Evolutionary conservation across 805 yeast genomes (phyloP).

Genomic region (Maudiozyma bulderi): DNA sequence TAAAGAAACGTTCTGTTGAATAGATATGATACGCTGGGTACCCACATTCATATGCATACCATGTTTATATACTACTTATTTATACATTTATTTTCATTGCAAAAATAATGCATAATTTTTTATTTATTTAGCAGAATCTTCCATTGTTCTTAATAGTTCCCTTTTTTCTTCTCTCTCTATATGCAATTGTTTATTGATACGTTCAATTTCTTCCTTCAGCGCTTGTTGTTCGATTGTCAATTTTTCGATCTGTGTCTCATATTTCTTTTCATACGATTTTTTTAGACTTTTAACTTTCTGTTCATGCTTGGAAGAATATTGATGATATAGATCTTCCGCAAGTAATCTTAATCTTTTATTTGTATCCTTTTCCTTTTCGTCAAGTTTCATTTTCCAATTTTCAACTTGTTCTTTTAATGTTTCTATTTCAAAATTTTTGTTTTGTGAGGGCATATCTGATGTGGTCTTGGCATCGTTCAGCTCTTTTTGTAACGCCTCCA

Average conservation of each 20-base stretch:
- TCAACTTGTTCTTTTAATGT: slow-evolving; percentile 19
- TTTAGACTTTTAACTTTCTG: slow-evolving; percentile 55
- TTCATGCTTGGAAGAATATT: slow-evolving; percentile 70
- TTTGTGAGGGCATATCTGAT: slow-evolving; percentile 1
- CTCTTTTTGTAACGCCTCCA: not conserved
- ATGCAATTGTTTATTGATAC: slow-evolving; percentile 38
- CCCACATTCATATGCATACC: not conserved
- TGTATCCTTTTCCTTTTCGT: slow-evolving; percentile 37
- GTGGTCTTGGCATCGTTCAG: slow-evolving; percentile 4
- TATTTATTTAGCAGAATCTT: slow-evolving; percentile 10
- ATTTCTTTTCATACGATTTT: slow-evolving; percentile 47
- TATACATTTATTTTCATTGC: not conserved
- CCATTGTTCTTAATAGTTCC: slow-evolving; percentile 45
- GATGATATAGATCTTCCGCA: slow-evolving; percentile 61
- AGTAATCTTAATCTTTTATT: slow-evolving; percentile 49
- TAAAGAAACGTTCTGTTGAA: slow-evolving; percentile 42
- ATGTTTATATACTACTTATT: not conserved
- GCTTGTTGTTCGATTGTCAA: slow-evolving; percentile 36
- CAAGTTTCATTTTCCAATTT: slow-evolving; percentile 28
- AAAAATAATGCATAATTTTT: not conserved
- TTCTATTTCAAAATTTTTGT: slow-evolving; percentile 6
- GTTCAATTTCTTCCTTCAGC: slow-evolving; percentile 43
- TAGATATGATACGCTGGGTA: not conserved
- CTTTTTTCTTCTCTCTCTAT: slow-evolving; percentile 50
- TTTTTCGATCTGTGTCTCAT: slow-evolving; percentile 36